phyloP scores from a whole-genome alignment of 176 grass and related monocot species.

The Areca catechu region DNA sequence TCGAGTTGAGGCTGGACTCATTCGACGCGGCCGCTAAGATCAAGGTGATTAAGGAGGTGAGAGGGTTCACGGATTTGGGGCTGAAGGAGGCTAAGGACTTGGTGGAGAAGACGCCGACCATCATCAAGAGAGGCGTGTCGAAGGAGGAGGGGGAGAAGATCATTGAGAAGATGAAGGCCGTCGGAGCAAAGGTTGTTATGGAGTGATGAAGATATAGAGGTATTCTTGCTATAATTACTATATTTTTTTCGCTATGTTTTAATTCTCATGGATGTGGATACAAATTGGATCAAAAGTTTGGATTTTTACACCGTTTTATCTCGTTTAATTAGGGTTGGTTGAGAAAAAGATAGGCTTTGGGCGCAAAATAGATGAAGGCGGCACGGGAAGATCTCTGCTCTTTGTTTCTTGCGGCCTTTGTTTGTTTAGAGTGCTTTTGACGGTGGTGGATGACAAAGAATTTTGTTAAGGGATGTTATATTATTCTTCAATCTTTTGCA shows the following conservation, averaged over 20 bases:
- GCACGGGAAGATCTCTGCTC: too few species aligned
- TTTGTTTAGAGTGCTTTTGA: too few species aligned
- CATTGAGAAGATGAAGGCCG: conserved; percentile 83
- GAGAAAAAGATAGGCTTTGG: too few species aligned
- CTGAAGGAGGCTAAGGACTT: conserved; percentile 98
- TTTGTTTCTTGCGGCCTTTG: too few species aligned
- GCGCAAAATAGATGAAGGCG: too few species aligned
- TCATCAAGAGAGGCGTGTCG: conserved; percentile 69
- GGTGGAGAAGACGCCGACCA: conserved; percentile 72
- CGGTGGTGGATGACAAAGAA: too few species aligned
- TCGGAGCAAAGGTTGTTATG: conserved; percentile 73
- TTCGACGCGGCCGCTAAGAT: conserved; percentile 89
- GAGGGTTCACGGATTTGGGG: conserved; percentile 74
- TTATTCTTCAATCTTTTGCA: too few species aligned
- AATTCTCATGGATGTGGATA: conserved; percentile 4
- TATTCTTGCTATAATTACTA: not conserved
- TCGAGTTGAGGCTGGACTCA: conserved; percentile 71
- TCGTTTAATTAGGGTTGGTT: too few species aligned
- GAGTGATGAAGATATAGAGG: conserved; percentile 32
- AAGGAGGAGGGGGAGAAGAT: conserved; percentile 83
- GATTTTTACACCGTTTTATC: too few species aligned
- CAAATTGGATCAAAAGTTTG: not conserved
- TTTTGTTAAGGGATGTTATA: too few species aligned
- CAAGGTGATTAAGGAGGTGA: conserved; percentile 97
- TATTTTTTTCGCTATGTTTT: conserved; percentile 5